Percentiles rank a stretch among this genome's conserved stretches.
Evolutionary conservation across 177 flowering plant genomes (phyloP).

Genomic region (Viscum album): DNA sequence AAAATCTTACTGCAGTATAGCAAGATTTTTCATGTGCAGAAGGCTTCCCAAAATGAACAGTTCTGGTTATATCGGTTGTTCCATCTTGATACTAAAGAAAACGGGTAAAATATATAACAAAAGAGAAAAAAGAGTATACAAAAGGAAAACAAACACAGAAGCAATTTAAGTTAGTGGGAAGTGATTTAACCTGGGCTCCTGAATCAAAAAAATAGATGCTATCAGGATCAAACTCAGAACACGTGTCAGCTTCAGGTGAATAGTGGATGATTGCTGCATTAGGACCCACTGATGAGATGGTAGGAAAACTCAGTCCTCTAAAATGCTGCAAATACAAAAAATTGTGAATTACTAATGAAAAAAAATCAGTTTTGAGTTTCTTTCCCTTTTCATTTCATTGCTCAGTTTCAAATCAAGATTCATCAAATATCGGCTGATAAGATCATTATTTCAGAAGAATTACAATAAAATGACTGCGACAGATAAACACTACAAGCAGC

Average conservation of each 20-base stretch:
- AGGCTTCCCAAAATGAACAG: conserved; percentile 95
- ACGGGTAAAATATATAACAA: conserved; percentile 9
- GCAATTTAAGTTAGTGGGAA: conserved; percentile 12
- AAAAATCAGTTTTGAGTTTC: too few species aligned
- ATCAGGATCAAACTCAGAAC: conserved; percentile 80
- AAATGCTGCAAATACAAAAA: conserved; percentile 56
- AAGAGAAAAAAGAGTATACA: conserved; percentile 2
- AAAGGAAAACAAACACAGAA: neutral
- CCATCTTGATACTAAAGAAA: conserved; percentile 79
- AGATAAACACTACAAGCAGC: neutral
- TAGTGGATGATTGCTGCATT: conserved; percentile 96
- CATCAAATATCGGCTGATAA: neutral
- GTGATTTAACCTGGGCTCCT: conserved; percentile 99
- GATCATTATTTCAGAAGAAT: too few species aligned
- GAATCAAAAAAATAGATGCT: conserved; percentile 80
- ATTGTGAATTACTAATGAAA: neutral
- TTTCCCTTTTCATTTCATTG: neutral
- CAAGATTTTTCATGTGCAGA: conserved; percentile 89
- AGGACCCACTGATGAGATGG: conserved; percentile 93
- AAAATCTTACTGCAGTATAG: conserved; percentile 67
- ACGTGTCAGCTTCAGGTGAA: conserved; percentile 53
- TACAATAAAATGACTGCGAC: neutral
- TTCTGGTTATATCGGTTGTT: conserved; percentile 95
- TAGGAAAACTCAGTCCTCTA: conserved; percentile 92
- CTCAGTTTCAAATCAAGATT: neutral